Base-by-base conservation (phyloP, 2,329 filamentous ascomycete genomes). In the Xylaria hypoxylon region DNA sequence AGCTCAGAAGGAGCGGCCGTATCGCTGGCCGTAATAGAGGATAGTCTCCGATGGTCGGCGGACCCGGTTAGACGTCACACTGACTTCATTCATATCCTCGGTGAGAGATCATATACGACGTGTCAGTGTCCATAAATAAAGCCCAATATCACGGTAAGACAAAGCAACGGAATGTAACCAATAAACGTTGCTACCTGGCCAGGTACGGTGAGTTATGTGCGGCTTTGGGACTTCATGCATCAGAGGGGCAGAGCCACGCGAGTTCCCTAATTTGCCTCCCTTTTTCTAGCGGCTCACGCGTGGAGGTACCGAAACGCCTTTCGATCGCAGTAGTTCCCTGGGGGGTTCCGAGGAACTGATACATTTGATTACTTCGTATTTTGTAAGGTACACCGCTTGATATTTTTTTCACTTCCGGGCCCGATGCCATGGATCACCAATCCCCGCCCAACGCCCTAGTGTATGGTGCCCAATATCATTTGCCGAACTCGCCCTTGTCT, bases 301-400 rank as follows among this genome's bases (percentile, higher is more conserved):
- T 24, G 24, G 26, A 38, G 26, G 26, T 56, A 7, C 52, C 38
- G 52, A 24, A 13, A 10, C 40, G 24, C 40, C 38, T n/a, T 26
- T 28, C 15, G 15, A 28, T 22, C 22, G n/a, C 52, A 55, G 17
- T 19, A 19, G 22, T 15, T n/a, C 10, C 40, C 55, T 59, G 53
- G 53, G 59, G 26, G 35, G 4, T 38, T 7, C 35, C 40, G 28
- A 22, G 24, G 45, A 55, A 31, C 17, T 26, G 60, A 59, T 45
- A 64, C 42, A 53, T 50, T 19, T n/a, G 22, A 28, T 51, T 51
- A 17, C 48, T 50, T 64, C 45, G 50, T 45, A 56, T 50, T n/a
- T n/a, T 45, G 51, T 33, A 50, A 47, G 44, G 44, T 47, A 63
- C 65, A 67, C 65, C 65, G 61, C 65, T 64, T 59, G n/a, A n/a